These are phyloP conservation scores for Penicillium thymicola DNA, from an alignment of 2,329 filamentous ascomycete genomes.

Conservation along the genomic window DNA sequence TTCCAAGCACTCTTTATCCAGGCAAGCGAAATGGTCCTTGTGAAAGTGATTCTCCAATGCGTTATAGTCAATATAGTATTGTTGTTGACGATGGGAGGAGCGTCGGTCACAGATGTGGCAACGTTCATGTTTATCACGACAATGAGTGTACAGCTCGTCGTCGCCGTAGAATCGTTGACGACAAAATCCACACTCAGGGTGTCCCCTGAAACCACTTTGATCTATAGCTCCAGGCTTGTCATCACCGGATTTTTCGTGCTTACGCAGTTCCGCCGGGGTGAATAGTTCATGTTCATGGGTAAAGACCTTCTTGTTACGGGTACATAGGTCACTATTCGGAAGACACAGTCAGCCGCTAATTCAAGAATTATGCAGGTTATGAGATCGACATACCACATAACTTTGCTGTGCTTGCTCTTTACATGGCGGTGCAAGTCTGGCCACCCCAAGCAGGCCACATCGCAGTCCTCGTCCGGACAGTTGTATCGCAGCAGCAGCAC, in stretches of 20 bases:
- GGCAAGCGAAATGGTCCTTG: conserved; percentile 80
- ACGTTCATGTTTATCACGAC: conserved; percentile 86
- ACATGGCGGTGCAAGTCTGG: conserved; percentile 79
- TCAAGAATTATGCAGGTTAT: conserved; percentile 2
- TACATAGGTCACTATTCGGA: conserved; percentile 71
- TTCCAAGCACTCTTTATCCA: conserved; percentile 82
- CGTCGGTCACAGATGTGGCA: conserved; percentile 88
- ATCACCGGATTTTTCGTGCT: conserved; percentile 87
- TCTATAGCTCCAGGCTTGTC: conserved; percentile 84
- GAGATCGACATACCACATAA: conserved; percentile 63
- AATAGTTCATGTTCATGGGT: conserved; percentile 97
- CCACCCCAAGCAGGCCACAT: conserved; percentile 80
- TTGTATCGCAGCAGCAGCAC: conserved; percentile 87
- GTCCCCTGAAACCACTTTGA: conserved; percentile 93
- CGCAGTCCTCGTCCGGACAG: conserved; percentile 80
- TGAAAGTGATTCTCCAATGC: conserved; percentile 82
- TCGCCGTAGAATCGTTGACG: conserved; percentile 89
- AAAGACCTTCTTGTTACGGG: conserved; percentile 94
- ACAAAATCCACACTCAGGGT: conserved; percentile 93
- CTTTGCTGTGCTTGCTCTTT: conserved; percentile 74
- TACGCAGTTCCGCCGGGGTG: conserved; percentile 72
- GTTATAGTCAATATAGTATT: conserved; percentile 89
- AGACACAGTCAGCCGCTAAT: conserved; percentile 8
- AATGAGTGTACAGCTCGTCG: conserved; percentile 92
- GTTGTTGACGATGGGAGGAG: conserved; percentile 63